phyloP scores from a whole-genome alignment of 2,329 filamentous ascomycete genomes.

The Cladosporium austrohemisphaericum region DNA sequence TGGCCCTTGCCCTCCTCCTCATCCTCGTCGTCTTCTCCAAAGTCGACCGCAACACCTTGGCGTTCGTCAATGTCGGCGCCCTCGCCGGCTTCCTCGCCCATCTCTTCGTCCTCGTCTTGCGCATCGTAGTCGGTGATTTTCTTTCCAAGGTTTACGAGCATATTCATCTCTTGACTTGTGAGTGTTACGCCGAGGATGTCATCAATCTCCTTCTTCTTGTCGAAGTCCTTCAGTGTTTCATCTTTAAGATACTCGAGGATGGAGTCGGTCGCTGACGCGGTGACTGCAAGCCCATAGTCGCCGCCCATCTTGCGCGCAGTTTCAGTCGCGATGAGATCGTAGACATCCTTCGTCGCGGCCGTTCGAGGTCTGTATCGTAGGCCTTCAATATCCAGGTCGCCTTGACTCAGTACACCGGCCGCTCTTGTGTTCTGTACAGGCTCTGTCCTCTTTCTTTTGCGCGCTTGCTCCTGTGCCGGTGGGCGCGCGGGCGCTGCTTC shows the following conservation, averaged over 20 bases:
- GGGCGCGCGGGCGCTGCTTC: slow-evolving; percentile 71
- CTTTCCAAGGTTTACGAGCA: slow-evolving; percentile 91
- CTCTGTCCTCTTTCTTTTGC: slow-evolving; percentile 77
- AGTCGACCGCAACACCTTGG: slow-evolving; percentile 95
- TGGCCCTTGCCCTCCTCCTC: slow-evolving; percentile 73
- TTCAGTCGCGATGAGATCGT: slow-evolving; percentile 88
- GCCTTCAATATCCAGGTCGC: slow-evolving; percentile 84
- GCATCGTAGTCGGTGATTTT: slow-evolving; percentile 99
- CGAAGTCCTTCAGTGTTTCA: slow-evolving; percentile 91
- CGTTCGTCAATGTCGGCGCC: slow-evolving; percentile 82
- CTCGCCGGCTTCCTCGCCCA: slow-evolving; percentile 64
- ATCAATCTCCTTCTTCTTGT: slow-evolving; percentile 97
- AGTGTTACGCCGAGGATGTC: slow-evolving; percentile 82
- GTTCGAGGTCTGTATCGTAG: slow-evolving; percentile 89
- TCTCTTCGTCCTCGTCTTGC: slow-evolving; percentile 90
- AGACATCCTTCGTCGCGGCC: slow-evolving; percentile 84
- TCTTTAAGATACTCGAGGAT: slow-evolving; percentile 90
- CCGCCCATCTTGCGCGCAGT: slow-evolving; percentile 85
- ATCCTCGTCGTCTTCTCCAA: slow-evolving; percentile 82
- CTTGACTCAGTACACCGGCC: slow-evolving; percentile 75
- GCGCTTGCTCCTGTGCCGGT: slow-evolving; percentile 59
- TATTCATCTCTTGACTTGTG: slow-evolving; percentile 89
- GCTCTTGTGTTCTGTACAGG: slow-evolving; percentile 62
- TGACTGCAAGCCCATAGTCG: slow-evolving; percentile 87
- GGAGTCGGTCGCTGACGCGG: slow-evolving; percentile 89